Percentiles rank a stretch among this genome's conserved stretches.
Conservation (phyloP, 2,329 filamentous ascomycete species). For the Ophidiomyces ophidiicola region DNA sequence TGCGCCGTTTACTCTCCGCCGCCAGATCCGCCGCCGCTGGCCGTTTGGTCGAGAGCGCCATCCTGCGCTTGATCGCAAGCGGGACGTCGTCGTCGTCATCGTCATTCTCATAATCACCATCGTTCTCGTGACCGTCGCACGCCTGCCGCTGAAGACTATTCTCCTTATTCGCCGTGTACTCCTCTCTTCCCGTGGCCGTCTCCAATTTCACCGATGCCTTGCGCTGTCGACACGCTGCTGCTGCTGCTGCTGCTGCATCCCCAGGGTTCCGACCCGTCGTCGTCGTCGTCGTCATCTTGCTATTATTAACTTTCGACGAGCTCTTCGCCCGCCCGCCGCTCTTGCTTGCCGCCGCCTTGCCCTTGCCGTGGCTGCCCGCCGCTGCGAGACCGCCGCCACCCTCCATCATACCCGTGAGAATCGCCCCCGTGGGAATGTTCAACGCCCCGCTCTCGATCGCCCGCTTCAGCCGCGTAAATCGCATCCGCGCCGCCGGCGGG, state of each 20-base stretch:
- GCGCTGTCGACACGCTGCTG: not conserved
- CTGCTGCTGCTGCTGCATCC: not conserved
- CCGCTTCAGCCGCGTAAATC: conserved; percentile 27
- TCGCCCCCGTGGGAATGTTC: conserved; percentile 1
- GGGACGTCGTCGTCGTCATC: conserved; percentile 16
- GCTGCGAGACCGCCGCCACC: not conserved
- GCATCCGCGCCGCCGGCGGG: conserved; percentile 29
- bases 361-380: not conserved
- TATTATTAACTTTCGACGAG: not conserved
- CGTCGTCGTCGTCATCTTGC: not conserved
- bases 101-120: conserved; percentile 2
- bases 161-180: conserved; percentile 2
- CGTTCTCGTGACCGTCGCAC: no score
- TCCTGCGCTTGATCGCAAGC: conserved; percentile 13
- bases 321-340: not conserved
- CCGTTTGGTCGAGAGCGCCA: conserved; percentile 1
- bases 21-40: not conserved
- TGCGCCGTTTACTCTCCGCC: conserved; percentile 1
- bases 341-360: not conserved
- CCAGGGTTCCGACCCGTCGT: not conserved
- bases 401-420: not conserved
- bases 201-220: no score
- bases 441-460: conserved; percentile 17
- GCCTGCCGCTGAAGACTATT: conserved; percentile 1
- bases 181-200: not conserved